Conservation (phyloP, 345 rosid species). For the Carallia brachiata region DNA sequence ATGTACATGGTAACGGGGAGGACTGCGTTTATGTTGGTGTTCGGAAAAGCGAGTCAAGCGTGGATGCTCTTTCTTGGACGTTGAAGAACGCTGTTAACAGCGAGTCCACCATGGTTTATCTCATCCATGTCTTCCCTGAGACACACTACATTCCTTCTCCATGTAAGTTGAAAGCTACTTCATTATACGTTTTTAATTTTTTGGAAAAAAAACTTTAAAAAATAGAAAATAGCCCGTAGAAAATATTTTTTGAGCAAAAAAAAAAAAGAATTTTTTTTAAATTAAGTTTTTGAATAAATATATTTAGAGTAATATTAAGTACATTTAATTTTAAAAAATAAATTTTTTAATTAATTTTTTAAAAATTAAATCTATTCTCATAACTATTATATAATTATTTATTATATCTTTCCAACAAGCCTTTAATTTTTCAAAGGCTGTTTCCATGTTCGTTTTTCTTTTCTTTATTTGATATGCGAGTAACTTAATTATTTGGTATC, state of each 20-base stretch:
- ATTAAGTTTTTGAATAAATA: no score
- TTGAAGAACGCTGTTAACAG: conserved; percentile 37
- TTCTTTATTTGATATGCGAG: background rate
- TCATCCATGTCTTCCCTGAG: conserved; percentile 66
- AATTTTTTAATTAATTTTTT: no score
- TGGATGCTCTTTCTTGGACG: conserved; percentile 80
- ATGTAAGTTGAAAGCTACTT: conserved; percentile 29
- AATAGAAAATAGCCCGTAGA: no score
- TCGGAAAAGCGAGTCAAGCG: conserved; percentile 74
- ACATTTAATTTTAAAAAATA: no score
- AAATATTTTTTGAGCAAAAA: no score
- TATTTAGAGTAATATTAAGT: no score
- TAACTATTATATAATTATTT: no score
- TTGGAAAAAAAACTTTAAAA: background rate
- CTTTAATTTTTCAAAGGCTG: background rate
- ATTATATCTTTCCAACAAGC: no score
- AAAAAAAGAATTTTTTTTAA: no score
- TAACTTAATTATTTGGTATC: no score
- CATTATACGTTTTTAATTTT: background rate
- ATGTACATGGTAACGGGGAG: conserved; percentile 14
- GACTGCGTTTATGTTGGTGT: conserved; percentile 70
- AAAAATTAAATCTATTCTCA: no score
- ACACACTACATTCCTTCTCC: conserved; percentile 63
- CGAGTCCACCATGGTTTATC: conserved; percentile 40
- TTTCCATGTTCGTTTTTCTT: background rate